These are phyloP conservation scores for Lepiota brunneoincarnata DNA, from an alignment of 768 basidiomycete genomes.

Conservation along the genomic window DNA sequence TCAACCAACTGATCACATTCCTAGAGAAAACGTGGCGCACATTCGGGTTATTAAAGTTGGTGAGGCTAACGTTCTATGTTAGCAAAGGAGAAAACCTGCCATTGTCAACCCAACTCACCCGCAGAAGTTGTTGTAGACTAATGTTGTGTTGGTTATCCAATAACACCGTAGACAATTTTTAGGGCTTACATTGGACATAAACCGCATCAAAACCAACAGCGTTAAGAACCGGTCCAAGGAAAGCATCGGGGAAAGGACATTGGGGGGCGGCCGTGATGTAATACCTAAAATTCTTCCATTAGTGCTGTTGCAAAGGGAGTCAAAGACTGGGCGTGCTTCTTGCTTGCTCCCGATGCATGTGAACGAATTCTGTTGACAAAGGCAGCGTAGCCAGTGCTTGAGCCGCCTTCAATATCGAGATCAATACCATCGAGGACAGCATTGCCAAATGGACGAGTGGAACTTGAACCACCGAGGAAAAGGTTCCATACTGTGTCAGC, in stretches of 20 bases:
- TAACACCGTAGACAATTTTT: not conserved
- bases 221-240: constrained; percentile 50
- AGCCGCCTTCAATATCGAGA: constrained; percentile 64
- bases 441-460: constrained; percentile 57
- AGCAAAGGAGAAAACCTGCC: not conserved
- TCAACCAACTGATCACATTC: not conserved
- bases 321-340: constrained; percentile 32
- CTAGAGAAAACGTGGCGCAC: constrained; percentile 22
- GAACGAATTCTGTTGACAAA: constrained; percentile 46
- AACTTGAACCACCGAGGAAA: constrained; percentile 62
- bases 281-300: constrained; percentile 33
- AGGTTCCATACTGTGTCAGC: constrained; percentile 63
- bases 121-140: constrained; percentile 45
- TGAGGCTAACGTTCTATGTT: constrained; percentile 23
- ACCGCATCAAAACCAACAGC: constrained; percentile 63
- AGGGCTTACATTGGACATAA: constrained; percentile 48
- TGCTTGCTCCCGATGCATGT: constrained; percentile 43
- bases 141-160: not conserved
- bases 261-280: constrained; percentile 54
- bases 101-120: constrained; percentile 16
- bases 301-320: not conserved
- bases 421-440: constrained; percentile 66
- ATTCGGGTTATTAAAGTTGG: constrained; percentile 37
- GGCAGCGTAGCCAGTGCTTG: constrained; percentile 39
- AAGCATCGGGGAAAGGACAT: constrained; percentile 62